These are phyloP conservation scores for Graphilbum fragrans DNA, from an alignment of 2,329 filamentous ascomycete species.

Conservation along the genomic window DNA sequence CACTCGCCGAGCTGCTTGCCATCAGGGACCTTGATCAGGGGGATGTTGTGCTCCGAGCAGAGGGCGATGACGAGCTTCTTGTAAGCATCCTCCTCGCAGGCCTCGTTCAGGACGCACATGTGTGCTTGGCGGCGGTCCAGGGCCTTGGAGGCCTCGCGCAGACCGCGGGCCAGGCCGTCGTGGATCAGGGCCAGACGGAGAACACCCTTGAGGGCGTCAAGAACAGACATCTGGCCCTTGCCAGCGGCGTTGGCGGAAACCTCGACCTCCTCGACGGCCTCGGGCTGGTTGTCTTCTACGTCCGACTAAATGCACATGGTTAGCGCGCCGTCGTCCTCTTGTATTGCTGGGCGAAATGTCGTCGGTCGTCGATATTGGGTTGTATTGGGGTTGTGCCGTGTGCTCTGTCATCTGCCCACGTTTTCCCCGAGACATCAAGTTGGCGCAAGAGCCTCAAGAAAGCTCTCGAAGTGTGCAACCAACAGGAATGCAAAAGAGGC, in stretches of 20 bases:
- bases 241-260: conserved; percentile 80
- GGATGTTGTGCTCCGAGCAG: conserved; percentile 99
- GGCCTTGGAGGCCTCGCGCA: conserved; percentile 96
- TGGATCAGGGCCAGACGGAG: conserved; percentile 98
- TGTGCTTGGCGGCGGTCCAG: conserved; percentile 97
- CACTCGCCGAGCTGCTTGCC: conserved; percentile 99
- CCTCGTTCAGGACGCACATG: conserved; percentile 99
- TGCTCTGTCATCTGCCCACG: too few relatives aligned
- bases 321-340: not conserved
- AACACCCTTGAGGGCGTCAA: conserved; percentile 97
- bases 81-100: conserved; percentile 99
- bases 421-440: not conserved
- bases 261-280: conserved; percentile 82
- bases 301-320: conserved; percentile 67
- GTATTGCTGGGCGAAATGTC: not conserved
- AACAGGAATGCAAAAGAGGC: too few relatives aligned
- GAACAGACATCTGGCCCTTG: conserved; percentile 92
- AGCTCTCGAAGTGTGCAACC: too few relatives aligned
- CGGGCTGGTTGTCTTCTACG: conserved; percentile 96
- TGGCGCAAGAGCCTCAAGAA: not conserved
- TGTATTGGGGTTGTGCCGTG: too few relatives aligned
- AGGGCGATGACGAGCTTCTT: conserved; percentile 99
- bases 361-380: not conserved
- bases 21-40: conserved; percentile 98
- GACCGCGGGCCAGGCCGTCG: conserved; percentile 96